Evolutionary conservation across 176 grass and related monocot species (phyloP).

Genomic region (Themeda triandra): DNA sequence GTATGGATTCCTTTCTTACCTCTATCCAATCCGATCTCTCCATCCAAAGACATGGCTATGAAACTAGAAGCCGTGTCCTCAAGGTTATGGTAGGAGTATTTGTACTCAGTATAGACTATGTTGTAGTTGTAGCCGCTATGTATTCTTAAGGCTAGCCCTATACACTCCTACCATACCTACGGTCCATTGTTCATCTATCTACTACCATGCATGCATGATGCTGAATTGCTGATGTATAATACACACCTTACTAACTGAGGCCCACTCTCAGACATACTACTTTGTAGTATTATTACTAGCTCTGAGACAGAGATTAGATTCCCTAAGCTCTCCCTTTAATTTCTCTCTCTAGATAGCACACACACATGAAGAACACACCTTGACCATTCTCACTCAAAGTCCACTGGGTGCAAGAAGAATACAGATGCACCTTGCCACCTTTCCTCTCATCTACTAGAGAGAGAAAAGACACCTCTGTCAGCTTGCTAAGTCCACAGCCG

Average conservation of each 20-base stretch:
- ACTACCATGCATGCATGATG: too few species aligned
- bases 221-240: too few species aligned
- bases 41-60: too few species aligned
- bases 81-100: too few species aligned
- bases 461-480: background rate
- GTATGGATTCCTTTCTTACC: too few species aligned
- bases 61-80: too few species aligned
- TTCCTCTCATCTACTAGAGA: slow-evolving; percentile 30
- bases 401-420: slow-evolving; percentile 62
- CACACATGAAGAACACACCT: slow-evolving; percentile 2
- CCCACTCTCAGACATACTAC: background rate
- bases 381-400: slow-evolving; percentile 43
- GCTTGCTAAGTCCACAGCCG: background rate
- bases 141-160: too few species aligned
- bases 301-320: slow-evolving; percentile 40
- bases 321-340: slow-evolving; percentile 26
- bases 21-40: too few species aligned
- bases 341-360: background rate
- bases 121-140: too few species aligned
- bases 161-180: too few species aligned
- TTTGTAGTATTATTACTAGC: background rate
- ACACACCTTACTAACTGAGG: background rate
- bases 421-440: slow-evolving; percentile 38
- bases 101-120: too few species aligned
- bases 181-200: too few species aligned